Evolutionary conservation across 2,329 filamentous ascomycete genomes (phyloP).

Genomic region (Pestalotiopsis sp.): DNA sequence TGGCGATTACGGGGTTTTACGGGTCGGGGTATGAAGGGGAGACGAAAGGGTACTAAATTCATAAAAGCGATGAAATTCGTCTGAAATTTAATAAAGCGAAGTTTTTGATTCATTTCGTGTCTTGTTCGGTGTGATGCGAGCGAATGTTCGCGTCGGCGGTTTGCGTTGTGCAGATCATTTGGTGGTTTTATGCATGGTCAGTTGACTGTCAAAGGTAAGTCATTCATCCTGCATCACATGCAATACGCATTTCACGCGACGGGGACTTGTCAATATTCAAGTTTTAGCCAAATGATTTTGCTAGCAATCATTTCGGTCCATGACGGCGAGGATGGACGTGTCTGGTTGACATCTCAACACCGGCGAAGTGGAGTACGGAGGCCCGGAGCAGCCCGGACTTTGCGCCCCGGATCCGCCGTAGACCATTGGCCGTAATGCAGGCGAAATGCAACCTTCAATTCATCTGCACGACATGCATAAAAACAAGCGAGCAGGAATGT

Average conservation of each 20-base stretch:
- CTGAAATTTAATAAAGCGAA: neutral
- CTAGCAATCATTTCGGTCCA: no score
- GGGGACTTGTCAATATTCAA: no score
- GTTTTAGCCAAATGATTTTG: no score
- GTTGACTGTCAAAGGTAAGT: no score
- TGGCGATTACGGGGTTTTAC: slow-evolving; percentile 6
- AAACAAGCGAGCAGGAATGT: neutral
- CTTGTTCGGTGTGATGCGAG: neutral
- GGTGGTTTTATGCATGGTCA: no score
- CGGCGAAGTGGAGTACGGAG: neutral
- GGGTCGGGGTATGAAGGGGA: neutral
- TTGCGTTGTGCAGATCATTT: no score
- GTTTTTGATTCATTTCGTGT: neutral
- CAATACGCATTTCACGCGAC: no score
- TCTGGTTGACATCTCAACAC: neutral
- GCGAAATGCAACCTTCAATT: neutral
- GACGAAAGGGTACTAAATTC: neutral
- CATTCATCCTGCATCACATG: no score
- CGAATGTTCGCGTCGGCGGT: no score
- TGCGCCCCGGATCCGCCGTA: neutral
- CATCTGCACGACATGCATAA: neutral
- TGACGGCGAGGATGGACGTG: neutral
- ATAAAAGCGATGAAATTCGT: neutral
- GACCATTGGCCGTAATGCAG: neutral
- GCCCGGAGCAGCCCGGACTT: neutral